phyloP scores from a whole-genome alignment of 768 basidiomycete species.

The Panaeolus cyanescens region DNA sequence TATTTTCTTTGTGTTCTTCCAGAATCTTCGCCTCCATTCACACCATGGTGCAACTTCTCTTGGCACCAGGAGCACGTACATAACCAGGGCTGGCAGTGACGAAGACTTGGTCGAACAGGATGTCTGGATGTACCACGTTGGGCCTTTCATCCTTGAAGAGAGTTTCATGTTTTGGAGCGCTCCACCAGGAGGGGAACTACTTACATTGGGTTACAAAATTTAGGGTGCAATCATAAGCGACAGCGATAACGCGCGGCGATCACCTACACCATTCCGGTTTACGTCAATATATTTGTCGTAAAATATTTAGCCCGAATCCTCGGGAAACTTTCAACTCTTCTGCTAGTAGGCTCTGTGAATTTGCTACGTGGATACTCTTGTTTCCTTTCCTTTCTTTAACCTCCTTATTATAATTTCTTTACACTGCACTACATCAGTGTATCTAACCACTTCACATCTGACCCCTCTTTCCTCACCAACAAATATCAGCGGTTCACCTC shows the following conservation, averaged over 20 bases:
- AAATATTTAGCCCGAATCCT: not conserved
- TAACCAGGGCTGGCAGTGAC: too few relatives aligned
- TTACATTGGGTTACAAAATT: not conserved
- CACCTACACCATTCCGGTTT: not conserved
- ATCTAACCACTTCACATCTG: not conserved
- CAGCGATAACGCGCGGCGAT: slow-evolving; percentile 1
- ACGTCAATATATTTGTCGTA: not conserved
- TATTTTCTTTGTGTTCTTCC: too few relatives aligned
- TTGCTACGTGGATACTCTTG: not conserved
- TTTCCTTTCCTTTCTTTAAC: not conserved
- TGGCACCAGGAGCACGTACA: too few relatives aligned
- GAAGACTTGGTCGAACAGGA: too few relatives aligned
- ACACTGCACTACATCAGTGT: not conserved
- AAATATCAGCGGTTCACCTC: not conserved
- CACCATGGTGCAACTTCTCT: too few relatives aligned
- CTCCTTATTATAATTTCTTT: not conserved
- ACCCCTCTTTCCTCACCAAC: not conserved
- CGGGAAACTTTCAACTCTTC: not conserved
- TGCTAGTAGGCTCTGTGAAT: not conserved
- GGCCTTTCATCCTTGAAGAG: not conserved
- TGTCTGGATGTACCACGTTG: too few relatives aligned
- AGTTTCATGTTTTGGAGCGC: not conserved
- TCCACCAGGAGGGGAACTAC: not conserved
- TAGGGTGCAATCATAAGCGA: not conserved
- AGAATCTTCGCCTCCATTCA: too few relatives aligned